A percentile compares a stretch with the other conserved stretches of the same genome.
These are phyloP conservation scores for Diaporthe eres DNA, from an alignment of 2,329 filamentous ascomycete species.

Conservation along the genomic window DNA sequence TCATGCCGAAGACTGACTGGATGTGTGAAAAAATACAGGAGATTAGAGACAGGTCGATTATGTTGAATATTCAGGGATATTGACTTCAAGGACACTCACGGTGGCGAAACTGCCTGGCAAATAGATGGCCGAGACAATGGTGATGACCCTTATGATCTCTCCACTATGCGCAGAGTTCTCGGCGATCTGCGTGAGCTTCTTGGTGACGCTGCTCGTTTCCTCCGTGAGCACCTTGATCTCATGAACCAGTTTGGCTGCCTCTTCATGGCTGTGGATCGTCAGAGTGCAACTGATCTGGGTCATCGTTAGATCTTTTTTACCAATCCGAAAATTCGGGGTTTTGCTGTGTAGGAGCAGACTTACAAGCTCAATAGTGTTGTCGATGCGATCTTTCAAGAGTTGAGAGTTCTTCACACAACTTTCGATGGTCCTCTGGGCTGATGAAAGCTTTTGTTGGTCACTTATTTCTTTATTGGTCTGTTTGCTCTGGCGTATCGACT, in stretches of 20 bases:
- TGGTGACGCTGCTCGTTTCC: slow-evolving; percentile 43
- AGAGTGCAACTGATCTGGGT: slow-evolving; percentile 39
- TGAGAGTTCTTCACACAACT: slow-evolving; percentile 31
- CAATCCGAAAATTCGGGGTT: background rate
- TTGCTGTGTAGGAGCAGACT: background rate
- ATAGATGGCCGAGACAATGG: slow-evolving; percentile 47
- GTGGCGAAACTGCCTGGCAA: slow-evolving; percentile 47
- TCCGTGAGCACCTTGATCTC: slow-evolving; percentile 42
- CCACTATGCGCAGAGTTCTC: slow-evolving; percentile 46
- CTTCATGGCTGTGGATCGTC: slow-evolving; percentile 36
- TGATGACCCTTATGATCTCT: slow-evolving; percentile 47
- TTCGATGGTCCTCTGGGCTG: slow-evolving; percentile 1
- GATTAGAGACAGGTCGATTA: background rate
- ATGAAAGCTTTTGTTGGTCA: slow-evolving; percentile 4
- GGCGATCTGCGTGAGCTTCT: slow-evolving; percentile 44
- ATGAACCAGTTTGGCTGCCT: slow-evolving; percentile 39
- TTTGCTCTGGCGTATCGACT: slow-evolving; percentile 25
- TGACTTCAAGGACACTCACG: slow-evolving; percentile 25
- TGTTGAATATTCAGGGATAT: background rate
- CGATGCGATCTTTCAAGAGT: slow-evolving; percentile 36
- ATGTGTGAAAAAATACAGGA: background rate
- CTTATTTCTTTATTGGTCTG: background rate
- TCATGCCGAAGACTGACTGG: slow-evolving; percentile 43
- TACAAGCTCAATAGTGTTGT: slow-evolving; percentile 41
- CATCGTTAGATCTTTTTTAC: background rate